Evolutionary conservation across 148 eudicot genomes (phyloP), one percentile per base, ranked within the genome.

Genomic region (Limonium bicolor): DNA sequence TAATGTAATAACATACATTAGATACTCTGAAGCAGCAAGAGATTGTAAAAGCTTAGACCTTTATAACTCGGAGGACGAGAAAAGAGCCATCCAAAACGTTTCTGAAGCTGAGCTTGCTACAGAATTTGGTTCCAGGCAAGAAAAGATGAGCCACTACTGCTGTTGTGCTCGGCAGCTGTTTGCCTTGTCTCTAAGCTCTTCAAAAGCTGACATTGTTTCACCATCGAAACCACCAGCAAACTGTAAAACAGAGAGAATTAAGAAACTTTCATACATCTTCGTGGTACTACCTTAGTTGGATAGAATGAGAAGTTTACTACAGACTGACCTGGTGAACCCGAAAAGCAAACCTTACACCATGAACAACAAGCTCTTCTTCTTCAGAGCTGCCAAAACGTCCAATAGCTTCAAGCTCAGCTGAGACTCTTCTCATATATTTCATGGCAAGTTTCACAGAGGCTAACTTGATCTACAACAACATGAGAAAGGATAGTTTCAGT

Each of bases 151-250:
- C 63, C 72, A 77, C 46, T 68, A 78, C 31, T 76, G 79, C 55
- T 78, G 85, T 49, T 78, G 80, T 40, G 62, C 41, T 37, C 67
- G 73, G 49, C 86, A 77, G 3, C 62, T 57, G 30, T 70, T 65
- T 10, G 87, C 82, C 67, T 85, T 80, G 34, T 85, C 95, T 52
- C 99, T 78, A 51, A 90, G 76, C 67, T 90, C 99, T 61, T 90
- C 68, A 50, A 90, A 90, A 4, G 93, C 99, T 54, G 66, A 80
- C 99, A 90, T 90, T 5, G 99, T 90, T 56, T 90, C 99, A 27
- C 41, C 82, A 58, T 90, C 99, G 36, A 90, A 90, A 4, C 99
- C 99, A 15, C 99, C 92, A n/a, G 97, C 97, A 69, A 88, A 88
- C 97, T 81, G 63, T 3, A 30, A 39, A 49, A 33, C 4, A 20